Base-by-base conservation (phyloP, 352 stramenopile species). In the Halophytophthora batemanensis region DNA sequence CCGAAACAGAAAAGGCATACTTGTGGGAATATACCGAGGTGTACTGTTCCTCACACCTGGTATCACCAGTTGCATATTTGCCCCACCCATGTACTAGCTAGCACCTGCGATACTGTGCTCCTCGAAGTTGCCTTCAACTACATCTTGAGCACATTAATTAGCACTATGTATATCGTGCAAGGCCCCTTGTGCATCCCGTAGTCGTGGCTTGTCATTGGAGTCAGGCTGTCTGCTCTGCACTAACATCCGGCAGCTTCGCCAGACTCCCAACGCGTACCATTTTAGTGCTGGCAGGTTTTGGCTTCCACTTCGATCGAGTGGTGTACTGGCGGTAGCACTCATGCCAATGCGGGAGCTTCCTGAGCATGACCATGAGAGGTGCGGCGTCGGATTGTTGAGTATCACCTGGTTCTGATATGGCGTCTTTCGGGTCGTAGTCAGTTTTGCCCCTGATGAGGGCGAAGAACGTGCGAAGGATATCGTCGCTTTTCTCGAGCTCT, bases 401-500 rank as follows among this genome's bases (percentile, higher is more conserved):
- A 18, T 18, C 6, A 19, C 41, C 11, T 2, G 3, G 22, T 18
- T 56, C 18, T 21, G 33, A 19, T 19, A 34, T 21, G 13, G n/a
- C 15, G 21, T 44, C 39, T 2, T 18, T 18, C 2, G 6, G 36
- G 11, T 21, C 19, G 34, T 55, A 31, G 7, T 15, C 17, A n/a
- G 18, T 7, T 7, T 53, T 23, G 4, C 18, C 46, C 8, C 36
- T 42, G 2, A 76, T 28, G 6, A 85, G 40, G 2, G 63, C 39
- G 35, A 87, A 84, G 40, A 82, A 75, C 12, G 62, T 35, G 0
- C 35, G 7, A 14, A 87, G 63, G 1, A 73, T 59, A 6, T 66
- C 59, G 22, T 87, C 61, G 40, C 72, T 84, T 50, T 86, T 86
- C 4, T 56, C 42, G 0, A 86, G 64, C 19, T 86, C 66, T 10